These are phyloP conservation scores for Carex arenaria DNA, from an alignment of 202 grass and related monocot species.

Conservation along the genomic window DNA sequence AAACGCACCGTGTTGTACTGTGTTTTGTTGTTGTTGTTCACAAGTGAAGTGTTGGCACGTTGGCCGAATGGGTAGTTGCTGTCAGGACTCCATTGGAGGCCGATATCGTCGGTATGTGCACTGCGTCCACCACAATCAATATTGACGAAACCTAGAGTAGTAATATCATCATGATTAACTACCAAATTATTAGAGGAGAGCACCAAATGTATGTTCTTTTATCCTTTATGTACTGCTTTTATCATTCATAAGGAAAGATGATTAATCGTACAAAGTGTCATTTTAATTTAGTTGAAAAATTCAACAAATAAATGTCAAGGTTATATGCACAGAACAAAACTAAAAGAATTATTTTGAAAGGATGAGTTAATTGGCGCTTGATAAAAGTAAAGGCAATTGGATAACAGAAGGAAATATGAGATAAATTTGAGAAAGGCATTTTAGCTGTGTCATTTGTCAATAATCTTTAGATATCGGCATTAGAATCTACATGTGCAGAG, in stretches of 20 bases:
- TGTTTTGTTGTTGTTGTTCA: slow-evolving; percentile 16
- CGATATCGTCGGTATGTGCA: slow-evolving; percentile 19
- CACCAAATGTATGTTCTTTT: not conserved
- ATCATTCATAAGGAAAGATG: not conserved
- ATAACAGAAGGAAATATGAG: no score
- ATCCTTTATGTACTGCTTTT: not conserved
- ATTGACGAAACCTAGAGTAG: slow-evolving; percentile 18
- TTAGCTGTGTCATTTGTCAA: no score
- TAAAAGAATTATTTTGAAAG: no score
- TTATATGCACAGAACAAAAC: not conserved
- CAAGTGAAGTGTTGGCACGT: not conserved
- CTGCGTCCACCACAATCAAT: slow-evolving; percentile 24
- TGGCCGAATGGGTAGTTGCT: slow-evolving; percentile 11
- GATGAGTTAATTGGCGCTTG: no score
- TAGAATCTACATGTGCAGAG: no score
- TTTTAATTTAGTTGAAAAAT: not conserved
- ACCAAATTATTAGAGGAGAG: not conserved
- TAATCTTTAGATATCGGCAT: no score
- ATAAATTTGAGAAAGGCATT: no score
- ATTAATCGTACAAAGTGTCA: not conserved
- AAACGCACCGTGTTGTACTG: slow-evolving; percentile 22
- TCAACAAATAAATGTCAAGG: not conserved
- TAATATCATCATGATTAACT: not conserved
- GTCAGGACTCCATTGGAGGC: slow-evolving; percentile 22
- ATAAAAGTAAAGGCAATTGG: no score